phyloP scores from a whole-genome alignment of 805 yeast species.

The Yarrowia sp. region DNA sequence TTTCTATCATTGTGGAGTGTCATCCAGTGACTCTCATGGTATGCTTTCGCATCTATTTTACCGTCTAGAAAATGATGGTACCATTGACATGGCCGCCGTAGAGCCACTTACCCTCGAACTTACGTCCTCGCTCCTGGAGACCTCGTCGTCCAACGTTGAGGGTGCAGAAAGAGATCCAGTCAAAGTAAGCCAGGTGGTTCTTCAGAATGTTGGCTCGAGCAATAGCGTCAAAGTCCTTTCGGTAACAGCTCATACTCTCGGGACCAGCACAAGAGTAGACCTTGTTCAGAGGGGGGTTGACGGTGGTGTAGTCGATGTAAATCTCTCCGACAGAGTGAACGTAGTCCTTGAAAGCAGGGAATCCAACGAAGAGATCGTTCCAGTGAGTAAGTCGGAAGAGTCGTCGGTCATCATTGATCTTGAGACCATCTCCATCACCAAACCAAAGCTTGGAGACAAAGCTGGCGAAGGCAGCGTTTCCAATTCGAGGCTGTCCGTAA shows the following conservation, averaged over 20 bases:
- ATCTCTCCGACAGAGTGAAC: constrained; percentile 19
- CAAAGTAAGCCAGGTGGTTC: constrained; percentile 27
- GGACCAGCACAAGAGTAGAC: constrained; percentile 19
- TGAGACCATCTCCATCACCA: constrained; percentile 7
- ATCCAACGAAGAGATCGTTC: constrained; percentile 19
- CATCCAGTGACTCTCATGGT: neutral
- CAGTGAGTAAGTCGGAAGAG: constrained; percentile 16
- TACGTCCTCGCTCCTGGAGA: constrained; percentile 1
- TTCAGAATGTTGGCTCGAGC: constrained; percentile 18
- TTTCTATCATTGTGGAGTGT: neutral
- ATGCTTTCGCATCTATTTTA: too few relatives aligned
- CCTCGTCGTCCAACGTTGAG: constrained; percentile 19
- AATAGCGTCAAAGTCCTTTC: constrained; percentile 3
- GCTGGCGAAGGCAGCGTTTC: constrained; percentile 52
- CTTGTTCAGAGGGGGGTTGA: constrained; percentile 13
- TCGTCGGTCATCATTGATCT: neutral
- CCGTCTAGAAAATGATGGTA: neutral
- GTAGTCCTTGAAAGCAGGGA: constrained; percentile 18
- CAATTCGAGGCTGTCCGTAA: constrained; percentile 70
- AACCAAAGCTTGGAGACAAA: constrained; percentile 20
- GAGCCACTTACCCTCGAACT: neutral
- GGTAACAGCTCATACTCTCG: constrained; percentile 27
- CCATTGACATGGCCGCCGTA: constrained; percentile 3
- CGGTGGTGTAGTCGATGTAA: constrained; percentile 6
- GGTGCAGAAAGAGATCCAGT: constrained; percentile 14